These are phyloP conservation scores for Asterionellopsis glacialis DNA, from an alignment of 108 stramenopile genomes.

Conservation along the genomic window DNA sequence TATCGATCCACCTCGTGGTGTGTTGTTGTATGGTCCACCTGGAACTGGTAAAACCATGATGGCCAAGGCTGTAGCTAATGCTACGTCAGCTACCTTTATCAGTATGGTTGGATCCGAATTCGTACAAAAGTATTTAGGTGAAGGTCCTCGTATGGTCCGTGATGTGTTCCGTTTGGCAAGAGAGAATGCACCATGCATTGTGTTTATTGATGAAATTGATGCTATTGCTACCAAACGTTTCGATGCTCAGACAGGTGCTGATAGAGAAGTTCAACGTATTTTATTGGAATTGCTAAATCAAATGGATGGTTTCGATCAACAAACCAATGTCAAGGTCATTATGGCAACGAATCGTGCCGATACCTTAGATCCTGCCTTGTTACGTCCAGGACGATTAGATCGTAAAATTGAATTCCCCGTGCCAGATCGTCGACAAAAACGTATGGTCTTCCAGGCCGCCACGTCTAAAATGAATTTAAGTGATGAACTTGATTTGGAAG, in stretches of 20 bases:
- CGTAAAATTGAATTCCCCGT: constrained; percentile 99
- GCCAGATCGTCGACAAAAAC: constrained; percentile 98
- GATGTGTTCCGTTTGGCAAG: constrained; percentile 99
- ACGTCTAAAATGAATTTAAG: constrained; percentile 97
- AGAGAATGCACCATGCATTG: constrained; percentile 95
- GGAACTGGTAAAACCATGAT: constrained; percentile 99
- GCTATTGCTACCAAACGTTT: constrained; percentile 99
- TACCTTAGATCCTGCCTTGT: constrained; percentile 96
- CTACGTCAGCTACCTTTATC: constrained; percentile 97
- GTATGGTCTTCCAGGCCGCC: constrained; percentile 99
- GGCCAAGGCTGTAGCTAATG: constrained; percentile 99
- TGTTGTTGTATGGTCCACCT: constrained; percentile 91
- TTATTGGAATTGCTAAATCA: constrained; percentile 97
- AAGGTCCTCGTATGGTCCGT: constrained; percentile 99
- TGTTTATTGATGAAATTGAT: constrained; percentile 98
- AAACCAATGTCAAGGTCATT: constrained; percentile 99
- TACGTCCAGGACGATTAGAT: constrained; percentile 98
- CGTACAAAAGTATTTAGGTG: constrained; percentile 99
- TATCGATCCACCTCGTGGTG: constrained; percentile 99
- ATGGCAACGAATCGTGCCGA: constrained; percentile 99
- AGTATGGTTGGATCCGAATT: constrained; percentile 98
- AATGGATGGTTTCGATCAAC: constrained; percentile 99
- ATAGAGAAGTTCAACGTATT: constrained; percentile 99
- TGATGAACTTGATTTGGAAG: constrained; percentile 96
- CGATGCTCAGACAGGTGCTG: constrained; percentile 98